Base-by-base conservation (phyloP, 2,329 filamentous ascomycete genomes). In the Daldinia sp. region DNA sequence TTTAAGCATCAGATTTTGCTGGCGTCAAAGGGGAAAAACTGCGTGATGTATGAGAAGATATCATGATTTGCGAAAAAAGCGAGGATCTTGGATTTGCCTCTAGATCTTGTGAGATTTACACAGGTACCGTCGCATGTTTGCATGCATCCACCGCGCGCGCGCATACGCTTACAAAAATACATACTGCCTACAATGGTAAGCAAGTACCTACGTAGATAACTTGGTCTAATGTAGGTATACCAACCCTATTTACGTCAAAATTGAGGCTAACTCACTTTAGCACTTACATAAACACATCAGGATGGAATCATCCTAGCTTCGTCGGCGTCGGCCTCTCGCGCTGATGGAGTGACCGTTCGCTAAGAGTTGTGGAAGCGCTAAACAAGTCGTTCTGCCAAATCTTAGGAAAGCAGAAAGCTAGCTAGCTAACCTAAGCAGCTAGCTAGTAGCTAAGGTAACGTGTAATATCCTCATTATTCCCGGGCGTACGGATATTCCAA, bases 251-350 rank as follows among this genome's bases (percentile, higher is more conserved):
- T 33, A 33, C 30, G 30, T 33, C 30, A 33, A 33, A 33, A 33
- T 4, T 33, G 30, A 33, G 30, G 30, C 30, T 33, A 33, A 33
- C 30, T 33, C 5, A 1, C 33, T 35, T 35, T 35, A 23, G 26
- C 23, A 30, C 46, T 50, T 28, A 58, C 30, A 48, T 53, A 42
- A 2, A 37, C 26, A 37, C 15, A 13, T 37, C 35, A 37, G 3
- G 3, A 10, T 13, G 3, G 7, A 37, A 39, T 39, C 35, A 13
- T 13, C 13, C 28, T 51, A 33, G 46, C 46, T n/a, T 28, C 10
- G 26, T 69, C 65, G 65, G 66, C 55, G 30, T 69, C 69, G 69
- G 69, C 51, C 42, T 69, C 55, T 71, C 66, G 69, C 63, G 66
- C 50, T 64, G 51, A 46, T 30, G 6, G 26, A 51, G 15, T n/a